phyloP scores from a whole-genome alignment of 371 early-diverging fungal genomes.

The Fennellomyces sp. region DNA sequence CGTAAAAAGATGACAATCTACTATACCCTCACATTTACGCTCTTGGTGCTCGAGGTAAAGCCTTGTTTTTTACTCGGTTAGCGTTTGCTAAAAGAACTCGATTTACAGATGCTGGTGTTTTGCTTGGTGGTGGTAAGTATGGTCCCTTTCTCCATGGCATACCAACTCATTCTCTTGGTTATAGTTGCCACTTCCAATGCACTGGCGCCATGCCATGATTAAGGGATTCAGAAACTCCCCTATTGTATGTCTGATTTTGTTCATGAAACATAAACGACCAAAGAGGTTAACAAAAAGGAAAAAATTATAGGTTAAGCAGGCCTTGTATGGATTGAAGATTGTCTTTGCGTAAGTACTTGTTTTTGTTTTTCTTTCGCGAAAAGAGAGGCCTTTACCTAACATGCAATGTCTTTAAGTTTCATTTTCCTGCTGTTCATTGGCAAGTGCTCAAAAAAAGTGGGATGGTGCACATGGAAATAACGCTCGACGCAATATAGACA shows the following conservation, averaged over 20 bases:
- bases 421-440: slow-evolving; percentile 69
- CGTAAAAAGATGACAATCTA: slow-evolving; percentile 49
- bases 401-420: slow-evolving; percentile 37
- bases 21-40: slow-evolving; percentile 40
- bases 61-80: no score
- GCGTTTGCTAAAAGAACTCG: background rate
- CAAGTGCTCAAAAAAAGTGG: slow-evolving; percentile 13
- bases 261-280: background rate
- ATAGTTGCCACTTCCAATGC: slow-evolving; percentile 62
- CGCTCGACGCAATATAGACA: slow-evolving; percentile 40
- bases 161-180: background rate
- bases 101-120: slow-evolving; percentile 53
- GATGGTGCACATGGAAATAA: background rate
- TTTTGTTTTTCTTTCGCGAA: no score
- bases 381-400: no score
- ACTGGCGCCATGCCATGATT: slow-evolving; percentile 59
- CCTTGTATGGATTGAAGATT: slow-evolving; percentile 56
- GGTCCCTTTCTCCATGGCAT: background rate
- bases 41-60: slow-evolving; percentile 52
- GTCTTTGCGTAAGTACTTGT: slow-evolving; percentile 58
- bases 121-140: slow-evolving; percentile 47
- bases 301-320: slow-evolving; percentile 38
- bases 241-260: slow-evolving; percentile 24
- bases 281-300: background rate
- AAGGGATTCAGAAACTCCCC: slow-evolving; percentile 53